Base-by-base conservation (phyloP, 129 eudicot genomes). In the Erigeron canadensis region DNA sequence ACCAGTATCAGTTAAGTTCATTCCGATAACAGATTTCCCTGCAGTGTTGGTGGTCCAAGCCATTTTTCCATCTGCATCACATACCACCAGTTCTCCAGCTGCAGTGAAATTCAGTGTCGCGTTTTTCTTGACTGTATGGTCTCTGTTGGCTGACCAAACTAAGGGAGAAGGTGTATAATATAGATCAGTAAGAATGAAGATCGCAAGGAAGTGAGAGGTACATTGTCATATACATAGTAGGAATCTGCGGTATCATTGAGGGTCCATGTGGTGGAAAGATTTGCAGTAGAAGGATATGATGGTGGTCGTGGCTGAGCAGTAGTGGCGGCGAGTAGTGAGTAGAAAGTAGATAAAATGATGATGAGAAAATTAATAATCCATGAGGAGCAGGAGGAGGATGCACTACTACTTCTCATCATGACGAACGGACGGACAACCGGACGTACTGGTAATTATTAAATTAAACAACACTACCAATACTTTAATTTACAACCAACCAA, bases 111-210 rank as follows among this genome's bases (percentile, higher is more conserved):
- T 55, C 10, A 80, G 22, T 2, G 15, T 54, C 16, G 80, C 72
- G 10, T 64, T 74, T 5, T 51, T 15, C 0, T 45, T 10, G 4
- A 80, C 84, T 0, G 76, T 76, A 22, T 37, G 4, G 34, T 80
- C 62, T 53, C 73, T 62, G 55, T 81, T 81, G 9, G 81, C 81
- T 18, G 43, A 64, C 80, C 80, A 80, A 37, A 74, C 60, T 37
- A 74, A 67, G 34, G 13, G 37, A 13, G 82, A 69, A 46, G 18
- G n/a, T 1, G 1, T 45, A 12, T 6, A 40, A 15, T 3, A 1
- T 3, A 8, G 7, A 41, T 13, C 1, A 28, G 43, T 21, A 41
- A 61, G 16, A 4, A 69, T 44, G 55, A 79, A 48, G 17, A 72
- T 45, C 8, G 65, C 73, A 79, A 65, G 50, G 17, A 18, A 61